Evolutionary conservation across 139 green algal genomes (phyloP).

Genomic region (Zygnema cylindricum): DNA sequence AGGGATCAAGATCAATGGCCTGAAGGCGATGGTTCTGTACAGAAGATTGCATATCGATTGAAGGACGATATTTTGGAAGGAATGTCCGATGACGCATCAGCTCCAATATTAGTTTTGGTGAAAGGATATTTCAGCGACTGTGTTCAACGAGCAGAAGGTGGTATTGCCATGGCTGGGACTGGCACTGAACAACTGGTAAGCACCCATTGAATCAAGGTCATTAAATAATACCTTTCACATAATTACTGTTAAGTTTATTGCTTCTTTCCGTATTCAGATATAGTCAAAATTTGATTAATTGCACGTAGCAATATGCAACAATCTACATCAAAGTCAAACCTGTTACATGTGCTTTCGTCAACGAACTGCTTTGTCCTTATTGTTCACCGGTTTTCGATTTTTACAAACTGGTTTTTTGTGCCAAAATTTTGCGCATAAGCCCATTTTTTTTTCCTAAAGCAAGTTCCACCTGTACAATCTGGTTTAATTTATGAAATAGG

Average conservation of each 20-base stretch:
- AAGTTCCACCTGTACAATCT: too few relatives aligned
- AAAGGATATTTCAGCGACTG: conserved; percentile 46
- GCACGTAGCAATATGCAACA: too few relatives aligned
- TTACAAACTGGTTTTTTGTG: too few relatives aligned
- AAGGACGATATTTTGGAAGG: neutral
- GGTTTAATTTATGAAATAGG: too few relatives aligned
- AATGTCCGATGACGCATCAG: neutral
- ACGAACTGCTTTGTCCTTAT: too few relatives aligned
- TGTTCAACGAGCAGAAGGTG: conserved; percentile 34
- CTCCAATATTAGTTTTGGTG: conserved; percentile 34
- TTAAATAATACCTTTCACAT: too few relatives aligned
- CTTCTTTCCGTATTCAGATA: neutral
- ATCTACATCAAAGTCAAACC: too few relatives aligned
- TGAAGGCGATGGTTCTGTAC: neutral
- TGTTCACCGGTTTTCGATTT: too few relatives aligned
- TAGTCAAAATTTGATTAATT: neutral
- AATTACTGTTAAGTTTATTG: neutral
- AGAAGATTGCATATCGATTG: neutral
- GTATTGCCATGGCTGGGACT: conserved; percentile 59
- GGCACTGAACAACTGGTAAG: conserved; percentile 61
- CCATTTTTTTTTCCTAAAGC: too few relatives aligned
- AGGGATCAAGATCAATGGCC: neutral
- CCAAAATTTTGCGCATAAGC: too few relatives aligned
- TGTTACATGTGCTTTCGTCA: too few relatives aligned
- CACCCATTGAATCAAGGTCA: too few relatives aligned